These are phyloP conservation scores for Rhizophora mangle DNA, from an alignment of 345 rosid genomes.

Conservation along the genomic window DNA sequence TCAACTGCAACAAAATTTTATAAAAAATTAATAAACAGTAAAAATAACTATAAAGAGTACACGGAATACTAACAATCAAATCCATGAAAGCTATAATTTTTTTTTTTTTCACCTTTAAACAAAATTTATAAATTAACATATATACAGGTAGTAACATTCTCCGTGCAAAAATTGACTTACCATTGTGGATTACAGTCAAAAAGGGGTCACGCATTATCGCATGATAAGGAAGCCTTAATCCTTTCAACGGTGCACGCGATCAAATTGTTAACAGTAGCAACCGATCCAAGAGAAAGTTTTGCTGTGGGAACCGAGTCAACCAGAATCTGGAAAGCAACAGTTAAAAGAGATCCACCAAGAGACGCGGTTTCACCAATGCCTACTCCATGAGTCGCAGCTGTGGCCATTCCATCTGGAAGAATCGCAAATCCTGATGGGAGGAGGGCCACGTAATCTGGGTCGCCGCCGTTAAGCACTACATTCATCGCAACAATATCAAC, in stretches of 20 bases:
- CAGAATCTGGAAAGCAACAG: slow-evolving; percentile 75
- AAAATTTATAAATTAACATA: too few species aligned
- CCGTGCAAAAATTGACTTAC: too few species aligned
- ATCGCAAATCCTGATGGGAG: slow-evolving; percentile 82
- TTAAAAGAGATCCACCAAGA: slow-evolving; percentile 61
- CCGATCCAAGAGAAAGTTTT: slow-evolving; percentile 71
- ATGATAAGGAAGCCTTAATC: slow-evolving; percentile 53
- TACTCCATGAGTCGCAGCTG: slow-evolving; percentile 16
- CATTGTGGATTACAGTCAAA: too few species aligned
- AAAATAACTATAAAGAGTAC: too few species aligned
- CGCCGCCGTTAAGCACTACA: slow-evolving; percentile 54
- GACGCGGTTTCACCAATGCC: slow-evolving; percentile 15
- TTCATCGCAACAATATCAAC: slow-evolving; percentile 53
- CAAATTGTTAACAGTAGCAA: slow-evolving; percentile 69
- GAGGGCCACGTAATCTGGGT: slow-evolving; percentile 71
- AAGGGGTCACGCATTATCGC: slow-evolving; percentile 35
- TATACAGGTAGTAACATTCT: too few species aligned
- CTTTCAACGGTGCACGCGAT: slow-evolving; percentile 81
- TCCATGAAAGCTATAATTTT: too few species aligned
- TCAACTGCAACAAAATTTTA: slow-evolving; percentile 21
- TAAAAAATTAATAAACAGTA: background rate
- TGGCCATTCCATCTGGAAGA: slow-evolving; percentile 52
- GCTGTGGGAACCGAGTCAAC: slow-evolving; percentile 75
- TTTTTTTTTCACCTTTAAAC: too few species aligned
- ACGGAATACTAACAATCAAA: too few species aligned